Percentiles rank a stretch among this genome's conserved stretches.
phyloP scores from a whole-genome alignment of 1,139 yeast genomes.

The Yamadazyma trypodendri region DNA sequence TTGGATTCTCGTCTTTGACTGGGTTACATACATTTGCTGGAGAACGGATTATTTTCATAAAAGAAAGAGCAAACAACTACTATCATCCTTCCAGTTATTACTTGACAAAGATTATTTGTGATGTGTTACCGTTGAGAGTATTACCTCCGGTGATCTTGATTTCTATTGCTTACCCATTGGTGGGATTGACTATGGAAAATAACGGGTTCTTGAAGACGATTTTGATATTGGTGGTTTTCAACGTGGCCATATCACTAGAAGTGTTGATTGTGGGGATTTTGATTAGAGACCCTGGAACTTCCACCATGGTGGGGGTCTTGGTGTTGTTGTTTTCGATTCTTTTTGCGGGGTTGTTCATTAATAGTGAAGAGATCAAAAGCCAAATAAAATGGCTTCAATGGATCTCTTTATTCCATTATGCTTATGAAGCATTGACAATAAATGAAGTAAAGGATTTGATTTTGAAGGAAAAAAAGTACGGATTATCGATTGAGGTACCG shows the following conservation, averaged over 20 bases:
- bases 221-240: conserved; percentile 72
- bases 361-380: conserved; percentile 70
- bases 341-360: conserved; percentile 91
- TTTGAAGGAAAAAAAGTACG: conserved; percentile 84
- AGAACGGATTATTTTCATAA: conserved; percentile 82
- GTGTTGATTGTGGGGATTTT: conserved; percentile 84
- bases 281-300: conserved; percentile 88
- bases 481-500: conserved; percentile 93
- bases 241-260: conserved; percentile 81
- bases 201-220: conserved; percentile 75
- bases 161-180: conserved; percentile 88
- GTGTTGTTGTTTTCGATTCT: conserved; percentile 78
- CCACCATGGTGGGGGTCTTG: conserved; percentile 84
- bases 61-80: conserved; percentile 93
- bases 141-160: conserved; percentile 84
- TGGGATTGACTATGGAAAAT: conserved; percentile 79
- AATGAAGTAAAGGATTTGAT: conserved; percentile 91
- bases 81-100: conserved; percentile 86
- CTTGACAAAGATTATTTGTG: conserved; percentile 81
- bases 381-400: conserved; percentile 80
- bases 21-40: conserved; percentile 85
- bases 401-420: conserved; percentile 89
- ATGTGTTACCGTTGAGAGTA: conserved; percentile 82
- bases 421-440: conserved; percentile 87
- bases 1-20: conserved; percentile 91